Base-by-base conservation (phyloP, 441 rosid species). In the Corymbia calophylla region DNA sequence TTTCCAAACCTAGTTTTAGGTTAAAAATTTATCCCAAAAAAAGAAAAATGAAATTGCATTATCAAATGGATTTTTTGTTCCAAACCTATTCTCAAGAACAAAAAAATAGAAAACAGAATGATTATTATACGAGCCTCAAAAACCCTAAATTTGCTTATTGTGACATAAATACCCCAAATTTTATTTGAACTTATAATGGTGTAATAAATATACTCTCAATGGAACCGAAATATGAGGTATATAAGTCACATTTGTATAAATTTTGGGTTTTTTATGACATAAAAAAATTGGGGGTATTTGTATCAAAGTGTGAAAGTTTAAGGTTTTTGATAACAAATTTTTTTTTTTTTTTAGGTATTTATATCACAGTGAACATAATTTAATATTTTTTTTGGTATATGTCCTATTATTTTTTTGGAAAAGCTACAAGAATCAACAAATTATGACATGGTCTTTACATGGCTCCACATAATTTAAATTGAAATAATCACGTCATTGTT, bases 1-100 rank as follows among this genome's bases (percentile, higher is more conserved):
- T 0, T 56, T 35, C 39, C 39, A 35, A 56, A 56, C 10, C 25
- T 27, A 23, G 25, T 56, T 56, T 12, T 56, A 56, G 29, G 13
- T 29, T 56, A 23, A 56, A 56, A 23, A 56, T 56, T 56, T 56
- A 29, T 23, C 62, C 29, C 6, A n/a, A n/a, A 5, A 56, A 56
- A 56, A 29, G 23, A 56, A 23, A 29, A 56, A 56, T 9, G 25
- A 56, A 56, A 23, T 56, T 56, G 5, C 25, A 56, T 56, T 9
- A 56, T 56, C 5, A 56, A 9, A 56, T n/a, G 0, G 5, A 9
- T 21, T 23, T 56, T 56, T 0, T 56, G 5, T 56, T 56, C 9
- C 21, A 56, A 56, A 56, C 12, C 25, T 23, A 27, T 10, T 56
- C 62, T 56, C 6, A 23, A 1, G 29, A 23, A 56, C 21, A 23